Evolutionary conservation across 2,329 filamentous ascomycete species (phyloP), one percentile per base, ranked within the genome.

Genomic region (Leptographium lundbergii): DNA sequence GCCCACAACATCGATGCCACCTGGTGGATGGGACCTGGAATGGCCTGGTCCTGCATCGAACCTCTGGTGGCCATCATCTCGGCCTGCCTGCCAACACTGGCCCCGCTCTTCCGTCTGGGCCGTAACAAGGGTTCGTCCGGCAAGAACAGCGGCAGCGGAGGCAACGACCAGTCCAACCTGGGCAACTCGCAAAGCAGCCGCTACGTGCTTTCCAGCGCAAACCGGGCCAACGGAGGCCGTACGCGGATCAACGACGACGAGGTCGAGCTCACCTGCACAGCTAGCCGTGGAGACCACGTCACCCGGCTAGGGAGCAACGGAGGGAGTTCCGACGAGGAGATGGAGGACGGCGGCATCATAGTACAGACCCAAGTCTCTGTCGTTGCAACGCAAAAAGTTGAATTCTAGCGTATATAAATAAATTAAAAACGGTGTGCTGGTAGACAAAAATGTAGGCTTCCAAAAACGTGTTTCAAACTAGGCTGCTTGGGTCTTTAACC

Each of bases 1-100:
- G 47, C 48, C 36, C 47, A 54, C 11, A 48, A 47, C 17, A 13
- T 54, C 13, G 57, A 58, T 42, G 57, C 36, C 19, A 54, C 50
- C 27, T 58, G 57, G 57, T 54, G 50, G 50, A 58, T 58, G 57
- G 57, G 57, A 1, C 57, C 57, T 4, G 45, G 36, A 2, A 53
- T 58, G 13, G 50, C 50, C 34, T 58, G 57, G 57, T 58, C 57
- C 4, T 6, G 22, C 27, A 47, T 58, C 36, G 57, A 58, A 27
- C 57, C 57, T 1, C 19, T 54, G 10, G 50, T 58, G 13, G 57
- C 57, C 36, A 58, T 58, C n/a, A 54, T 58, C 25, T 39, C 50
- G 6, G 57, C 57, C n/a, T 58, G 57, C 36, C 14, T 58, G 57
- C 57, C 57, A 2, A 54, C 50, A 19, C 36, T 54, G 32, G 57